These are phyloP conservation scores for Fagopyrum esculentum DNA, from an alignment of 148 eudicot genomes.

Conservation along the genomic window DNA sequence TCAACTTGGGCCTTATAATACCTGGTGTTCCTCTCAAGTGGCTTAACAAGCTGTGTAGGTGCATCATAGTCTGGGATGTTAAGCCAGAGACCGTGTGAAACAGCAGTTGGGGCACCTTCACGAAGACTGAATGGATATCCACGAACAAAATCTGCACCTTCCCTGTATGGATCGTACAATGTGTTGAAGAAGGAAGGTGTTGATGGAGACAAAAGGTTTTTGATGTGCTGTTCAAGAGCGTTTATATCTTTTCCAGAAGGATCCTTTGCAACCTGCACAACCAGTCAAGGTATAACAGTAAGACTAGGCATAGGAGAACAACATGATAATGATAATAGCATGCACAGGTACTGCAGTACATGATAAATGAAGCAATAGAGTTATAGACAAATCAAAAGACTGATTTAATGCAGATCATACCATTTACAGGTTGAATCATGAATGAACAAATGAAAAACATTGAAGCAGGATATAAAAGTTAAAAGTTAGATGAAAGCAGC, in stretches of 20 bases:
- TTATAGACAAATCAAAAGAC: too few species aligned
- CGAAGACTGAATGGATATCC: conserved; percentile 39
- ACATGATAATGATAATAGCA: too few species aligned
- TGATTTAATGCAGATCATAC: too few species aligned
- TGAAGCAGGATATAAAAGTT: too few species aligned
- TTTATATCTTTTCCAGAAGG: not conserved
- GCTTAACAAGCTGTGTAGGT: not conserved
- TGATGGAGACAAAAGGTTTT: conserved; percentile 28
- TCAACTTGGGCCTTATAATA: not conserved
- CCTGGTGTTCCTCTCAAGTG: conserved; percentile 9
- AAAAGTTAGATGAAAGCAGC: too few species aligned
- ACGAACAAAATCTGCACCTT: conserved; percentile 35
- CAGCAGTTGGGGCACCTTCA: conserved; percentile 37
- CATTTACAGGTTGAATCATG: too few species aligned
- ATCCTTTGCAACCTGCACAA: conserved; percentile 9
- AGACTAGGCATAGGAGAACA: too few species aligned
- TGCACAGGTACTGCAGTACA: too few species aligned
- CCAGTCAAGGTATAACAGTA: too few species aligned
- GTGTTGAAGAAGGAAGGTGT: conserved; percentile 25
- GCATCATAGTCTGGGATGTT: conserved; percentile 23
- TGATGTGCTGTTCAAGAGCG: conserved; percentile 24
- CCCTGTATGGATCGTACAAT: conserved; percentile 22
- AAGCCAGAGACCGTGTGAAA: conserved; percentile 36
- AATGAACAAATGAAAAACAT: too few species aligned
- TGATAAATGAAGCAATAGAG: too few species aligned